These are phyloP conservation scores for Hypoxylon sp. DNA, from an alignment of 2,329 filamentous ascomycete genomes.

Conservation along the genomic window DNA sequence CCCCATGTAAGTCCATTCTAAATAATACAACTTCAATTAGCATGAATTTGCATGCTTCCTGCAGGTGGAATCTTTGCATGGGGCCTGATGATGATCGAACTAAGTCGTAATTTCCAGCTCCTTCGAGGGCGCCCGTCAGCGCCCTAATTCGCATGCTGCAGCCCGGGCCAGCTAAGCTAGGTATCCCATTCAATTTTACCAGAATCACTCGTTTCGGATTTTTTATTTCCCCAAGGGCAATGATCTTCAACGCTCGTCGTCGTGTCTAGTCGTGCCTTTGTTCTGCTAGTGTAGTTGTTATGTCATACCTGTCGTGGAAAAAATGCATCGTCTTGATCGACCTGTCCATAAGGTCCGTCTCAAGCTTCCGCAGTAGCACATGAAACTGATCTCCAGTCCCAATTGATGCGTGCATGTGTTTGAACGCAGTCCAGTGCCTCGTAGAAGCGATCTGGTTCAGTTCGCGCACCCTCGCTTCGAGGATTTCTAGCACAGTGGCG, in stretches of 20 bases:
- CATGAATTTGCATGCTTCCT: conserved; percentile 1
- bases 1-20: not conserved
- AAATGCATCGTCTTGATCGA: conserved; percentile 7
- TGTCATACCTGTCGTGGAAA: conserved; percentile 9
- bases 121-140: not conserved
- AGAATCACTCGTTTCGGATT: not conserved
- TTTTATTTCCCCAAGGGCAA: not conserved
- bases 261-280: not conserved
- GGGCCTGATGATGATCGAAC: conserved; percentile 1
- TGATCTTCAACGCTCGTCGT: not conserved
- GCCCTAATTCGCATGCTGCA: not conserved
- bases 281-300: conserved; percentile 5
- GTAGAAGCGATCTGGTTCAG: conserved; percentile 8
- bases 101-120: not conserved
- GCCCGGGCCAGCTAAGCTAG: not conserved
- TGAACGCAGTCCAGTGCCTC: conserved; percentile 5
- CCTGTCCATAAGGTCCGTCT: conserved; percentile 4
- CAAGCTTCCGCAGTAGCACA: not conserved
- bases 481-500: not conserved
- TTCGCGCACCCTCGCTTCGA: conserved; percentile 11
- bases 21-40: not conserved
- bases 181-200: not conserved
- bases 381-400: not conserved
- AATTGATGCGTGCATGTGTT: conserved; percentile 10
- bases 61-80: not conserved